Evolutionary conservation across 2,329 filamentous ascomycete genomes (phyloP).

Genomic region (Chaetoscypha palmicola): DNA sequence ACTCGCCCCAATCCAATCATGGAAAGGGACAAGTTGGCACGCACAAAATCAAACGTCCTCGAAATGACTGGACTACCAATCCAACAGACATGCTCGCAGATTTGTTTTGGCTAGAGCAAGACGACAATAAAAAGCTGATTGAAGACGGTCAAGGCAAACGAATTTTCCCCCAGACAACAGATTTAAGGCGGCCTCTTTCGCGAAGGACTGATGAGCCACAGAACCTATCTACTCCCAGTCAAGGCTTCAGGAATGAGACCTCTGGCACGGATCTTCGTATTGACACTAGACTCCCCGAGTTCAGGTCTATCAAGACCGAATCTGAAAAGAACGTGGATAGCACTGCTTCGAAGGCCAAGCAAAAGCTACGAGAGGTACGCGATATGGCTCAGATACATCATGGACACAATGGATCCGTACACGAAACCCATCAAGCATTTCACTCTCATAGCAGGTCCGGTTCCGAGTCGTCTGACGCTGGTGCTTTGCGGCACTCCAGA

Average conservation of each 20-base stretch:
- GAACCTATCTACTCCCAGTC: slow-evolving; percentile 11
- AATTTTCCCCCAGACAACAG: slow-evolving; percentile 51
- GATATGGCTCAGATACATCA: slow-evolving; percentile 43
- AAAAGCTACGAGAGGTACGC: slow-evolving; percentile 53
- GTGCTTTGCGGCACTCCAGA: slow-evolving; percentile 34
- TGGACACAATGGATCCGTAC: slow-evolving; percentile 45
- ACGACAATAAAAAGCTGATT: slow-evolving; percentile 70
- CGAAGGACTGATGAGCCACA: slow-evolving; percentile 27
- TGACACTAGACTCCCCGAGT: slow-evolving; percentile 30
- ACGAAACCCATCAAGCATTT: slow-evolving; percentile 46
- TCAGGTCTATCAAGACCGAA: slow-evolving; percentile 26
- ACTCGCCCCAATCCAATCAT: slow-evolving; percentile 35
- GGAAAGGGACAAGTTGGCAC: slow-evolving; percentile 29
- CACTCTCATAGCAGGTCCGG: slow-evolving; percentile 46
- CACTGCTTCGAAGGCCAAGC: slow-evolving; percentile 51
- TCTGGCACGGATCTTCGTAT: slow-evolving; percentile 22
- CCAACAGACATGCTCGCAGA: slow-evolving; percentile 86
- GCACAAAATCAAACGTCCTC: slow-evolving; percentile 60
- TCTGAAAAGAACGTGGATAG: slow-evolving; percentile 36
- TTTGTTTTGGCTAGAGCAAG: slow-evolving; percentile 81
- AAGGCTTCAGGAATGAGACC: slow-evolving; percentile 12
- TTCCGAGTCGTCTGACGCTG: slow-evolving; percentile 56
- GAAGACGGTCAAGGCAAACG: slow-evolving; percentile 71
- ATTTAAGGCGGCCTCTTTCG: slow-evolving; percentile 32
- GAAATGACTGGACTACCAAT: slow-evolving; percentile 77